A percentile compares a stretch with the other conserved stretches of the same genome.
Evolutionary conservation across 139 green algal genomes (phyloP).

Genomic region (Micractinium sp.): DNA sequence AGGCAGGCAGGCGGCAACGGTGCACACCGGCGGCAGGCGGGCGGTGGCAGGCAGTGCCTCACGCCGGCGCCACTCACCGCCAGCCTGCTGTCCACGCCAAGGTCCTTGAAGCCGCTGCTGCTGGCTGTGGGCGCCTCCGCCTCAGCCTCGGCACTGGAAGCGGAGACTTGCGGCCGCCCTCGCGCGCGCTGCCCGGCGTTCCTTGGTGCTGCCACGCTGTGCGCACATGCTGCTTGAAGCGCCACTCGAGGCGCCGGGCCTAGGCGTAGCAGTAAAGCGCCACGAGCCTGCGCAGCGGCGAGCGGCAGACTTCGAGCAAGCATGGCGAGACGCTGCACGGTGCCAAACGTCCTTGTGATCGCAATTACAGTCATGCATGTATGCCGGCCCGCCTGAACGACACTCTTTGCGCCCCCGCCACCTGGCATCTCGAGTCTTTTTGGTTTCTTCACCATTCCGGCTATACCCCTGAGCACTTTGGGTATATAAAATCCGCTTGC

Average conservation of each 20-base stretch:
- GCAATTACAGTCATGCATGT: background rate
- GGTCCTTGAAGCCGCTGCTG: slow-evolving; percentile 3
- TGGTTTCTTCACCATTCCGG: too few relatives aligned
- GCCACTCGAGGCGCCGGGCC: background rate
- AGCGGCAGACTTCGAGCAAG: background rate
- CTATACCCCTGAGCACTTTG: too few relatives aligned
- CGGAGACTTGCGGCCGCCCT: background rate
- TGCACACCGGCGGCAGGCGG: background rate
- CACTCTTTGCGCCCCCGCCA: too few relatives aligned
- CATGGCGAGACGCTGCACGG: background rate
- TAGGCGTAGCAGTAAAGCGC: background rate
- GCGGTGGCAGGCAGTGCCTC: background rate
- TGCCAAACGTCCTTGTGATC: background rate
- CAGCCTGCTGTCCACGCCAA: slow-evolving; percentile 43
- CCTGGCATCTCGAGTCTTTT: too few relatives aligned
- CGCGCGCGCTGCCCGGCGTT: background rate
- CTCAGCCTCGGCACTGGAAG: background rate
- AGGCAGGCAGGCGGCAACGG: background rate
- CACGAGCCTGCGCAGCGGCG: slow-evolving; percentile 1
- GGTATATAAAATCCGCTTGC: too few relatives aligned
- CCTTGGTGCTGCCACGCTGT: background rate
- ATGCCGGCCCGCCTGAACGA: background rate
- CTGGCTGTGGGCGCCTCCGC: background rate
- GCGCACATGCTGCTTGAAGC: background rate
- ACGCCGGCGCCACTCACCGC: slow-evolving; percentile 11